These are phyloP conservation scores for Heterobasidion annosum DNA, from an alignment of 1,284 basidiomycete species.

Conservation along the genomic window DNA sequence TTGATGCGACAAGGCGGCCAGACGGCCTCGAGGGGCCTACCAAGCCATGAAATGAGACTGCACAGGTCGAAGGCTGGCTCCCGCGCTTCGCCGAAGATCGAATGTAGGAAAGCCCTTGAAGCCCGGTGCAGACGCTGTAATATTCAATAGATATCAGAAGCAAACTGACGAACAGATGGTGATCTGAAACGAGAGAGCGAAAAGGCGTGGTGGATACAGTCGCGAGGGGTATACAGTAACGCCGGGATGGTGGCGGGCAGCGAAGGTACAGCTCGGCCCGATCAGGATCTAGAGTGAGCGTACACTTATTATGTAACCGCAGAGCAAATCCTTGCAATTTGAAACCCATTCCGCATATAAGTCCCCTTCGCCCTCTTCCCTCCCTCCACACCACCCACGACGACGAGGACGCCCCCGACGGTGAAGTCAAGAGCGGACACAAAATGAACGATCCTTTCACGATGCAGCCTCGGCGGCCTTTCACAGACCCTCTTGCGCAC, in stretches of 20 bases:
- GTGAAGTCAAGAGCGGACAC: background rate
- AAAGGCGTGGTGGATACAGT: background rate
- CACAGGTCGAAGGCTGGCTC: too few relatives aligned
- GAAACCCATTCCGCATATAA: background rate
- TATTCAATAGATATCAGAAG: too few relatives aligned
- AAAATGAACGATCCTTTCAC: too few relatives aligned
- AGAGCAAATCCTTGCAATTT: background rate
- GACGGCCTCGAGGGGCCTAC: too few relatives aligned
- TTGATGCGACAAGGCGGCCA: too few relatives aligned
- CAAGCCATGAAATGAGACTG: too few relatives aligned
- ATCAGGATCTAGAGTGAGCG: background rate
- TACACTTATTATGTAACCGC: background rate
- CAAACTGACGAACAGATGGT: too few relatives aligned
- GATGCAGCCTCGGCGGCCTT: background rate
- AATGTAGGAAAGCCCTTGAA: too few relatives aligned
- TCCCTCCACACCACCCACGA: background rate
- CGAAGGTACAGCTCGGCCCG: background rate
- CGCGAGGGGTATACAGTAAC: background rate
- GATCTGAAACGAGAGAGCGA: too few relatives aligned
- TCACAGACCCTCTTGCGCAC: constrained; percentile 14
- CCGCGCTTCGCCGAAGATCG: too few relatives aligned
- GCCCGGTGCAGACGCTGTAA: too few relatives aligned
- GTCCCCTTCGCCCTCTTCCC: background rate
- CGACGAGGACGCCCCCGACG: background rate
- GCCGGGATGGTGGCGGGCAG: background rate